Base-by-base conservation (phyloP, 345 rosid genomes). In the Dovyalis caffra region DNA sequence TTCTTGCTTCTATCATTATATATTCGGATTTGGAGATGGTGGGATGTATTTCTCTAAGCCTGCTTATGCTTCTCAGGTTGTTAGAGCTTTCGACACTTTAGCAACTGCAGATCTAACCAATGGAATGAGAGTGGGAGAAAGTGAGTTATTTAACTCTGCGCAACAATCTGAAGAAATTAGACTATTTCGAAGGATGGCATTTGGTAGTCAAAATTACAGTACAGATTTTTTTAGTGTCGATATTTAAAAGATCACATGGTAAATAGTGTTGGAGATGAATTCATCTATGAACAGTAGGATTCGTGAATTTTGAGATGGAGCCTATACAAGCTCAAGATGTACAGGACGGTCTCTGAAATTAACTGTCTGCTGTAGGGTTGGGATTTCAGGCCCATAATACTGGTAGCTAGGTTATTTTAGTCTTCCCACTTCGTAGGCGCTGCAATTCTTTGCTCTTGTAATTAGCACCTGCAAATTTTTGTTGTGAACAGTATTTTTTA, bases 121-220 rank as follows among this genome's bases (percentile, higher is more conserved):
- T 40, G 99, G 99, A 73, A 91, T 95, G 98, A 91, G 77, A 84
- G 84, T 92, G 20, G 99, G 98, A 40, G 92, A 92, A 81, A 95
- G 98, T 73, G 93, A 87, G 87, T 75, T 87, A 43, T 87, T 83
- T 66, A 88, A 91, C 86, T 84, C 93, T 5, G 93, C 96, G 14
- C 83, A 87, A 81, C 97, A 90, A 74, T 89, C 95, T 65, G 96
- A 84, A 71, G 96, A 92, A 80, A 88, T 95, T 47, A 89, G 96
- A 90, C 82, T 87, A 84, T 89, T 92, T 83, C 87, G 76, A 79
- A 91, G 97, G 81, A 90, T 92, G 92, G 99, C 98, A 37, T 91
- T 92, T 71, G 97, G 96, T 37, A 87, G 89, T 79, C 97, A 91
- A 79, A 87, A 88, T 75, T 91, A 83, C 83, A 90, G 93, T 79